phyloP scores from a whole-genome alignment of 2,329 filamentous ascomycete genomes.

The Diaporthe citri region DNA sequence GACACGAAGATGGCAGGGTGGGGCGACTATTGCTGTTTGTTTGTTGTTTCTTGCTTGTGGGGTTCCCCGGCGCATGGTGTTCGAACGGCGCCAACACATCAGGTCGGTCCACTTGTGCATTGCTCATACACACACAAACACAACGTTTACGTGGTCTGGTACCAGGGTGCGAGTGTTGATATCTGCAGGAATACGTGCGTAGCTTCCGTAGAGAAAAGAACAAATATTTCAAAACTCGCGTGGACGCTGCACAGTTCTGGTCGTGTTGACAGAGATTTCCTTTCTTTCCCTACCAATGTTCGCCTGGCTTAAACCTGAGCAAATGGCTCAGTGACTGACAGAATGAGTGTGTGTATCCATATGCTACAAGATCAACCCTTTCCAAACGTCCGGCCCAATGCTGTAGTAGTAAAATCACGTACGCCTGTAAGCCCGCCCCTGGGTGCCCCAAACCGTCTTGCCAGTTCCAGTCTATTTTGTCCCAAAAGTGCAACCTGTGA shows the following conservation, averaged over 20 bases:
- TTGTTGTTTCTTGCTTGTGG: conserved; percentile 17
- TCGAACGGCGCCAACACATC: conserved; percentile 18
- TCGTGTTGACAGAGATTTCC: background rate
- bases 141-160: conserved; percentile 24
- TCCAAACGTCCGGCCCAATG: conserved; percentile 30
- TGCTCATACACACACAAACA: background rate
- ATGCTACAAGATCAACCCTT: conserved; percentile 17
- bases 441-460: background rate
- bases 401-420: conserved; percentile 19
- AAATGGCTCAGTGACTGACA: background rate
- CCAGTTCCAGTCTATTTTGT: conserved; percentile 21
- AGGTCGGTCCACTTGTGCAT: conserved; percentile 11
- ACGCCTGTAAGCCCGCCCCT: conserved; percentile 11
- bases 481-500: conserved; percentile 5
- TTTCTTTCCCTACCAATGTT: background rate
- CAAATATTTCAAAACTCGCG: background rate
- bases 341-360: conserved; percentile 15
- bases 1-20: background rate
- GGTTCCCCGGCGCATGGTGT: background rate
- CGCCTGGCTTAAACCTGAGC: conserved; percentile 9
- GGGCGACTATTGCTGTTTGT: conserved; percentile 1
- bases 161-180: conserved; percentile 22
- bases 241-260: background rate
- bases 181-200: conserved; percentile 14
- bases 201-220: conserved; percentile 9